Percentiles rank a stretch among this genome's conserved stretches.
Conservation (phyloP, 352 stramenopile species). For the Globisporangium abappressorium region DNA sequence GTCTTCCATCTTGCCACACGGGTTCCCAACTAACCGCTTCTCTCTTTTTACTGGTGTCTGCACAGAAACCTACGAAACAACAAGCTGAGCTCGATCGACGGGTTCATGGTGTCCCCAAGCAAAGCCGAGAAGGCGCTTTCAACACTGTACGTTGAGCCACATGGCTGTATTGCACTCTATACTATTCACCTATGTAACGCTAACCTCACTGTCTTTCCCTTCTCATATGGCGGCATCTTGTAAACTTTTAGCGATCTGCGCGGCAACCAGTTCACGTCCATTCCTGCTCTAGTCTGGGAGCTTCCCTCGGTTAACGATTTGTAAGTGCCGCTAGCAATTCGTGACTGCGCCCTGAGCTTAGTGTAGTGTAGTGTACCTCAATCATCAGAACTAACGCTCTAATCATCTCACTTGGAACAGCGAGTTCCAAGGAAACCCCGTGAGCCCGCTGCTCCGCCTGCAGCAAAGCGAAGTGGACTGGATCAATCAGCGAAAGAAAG, state of each 20-base stretch:
- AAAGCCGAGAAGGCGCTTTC: background rate
- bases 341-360: background rate
- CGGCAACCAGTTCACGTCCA: slow-evolving; percentile 7
- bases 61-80: slow-evolving; percentile 10
- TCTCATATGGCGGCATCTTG: background rate
- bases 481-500: background rate
- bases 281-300: slow-evolving; percentile 8
- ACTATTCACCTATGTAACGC: background rate
- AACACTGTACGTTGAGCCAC: slow-evolving; percentile 1
- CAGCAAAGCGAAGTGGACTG: background rate
- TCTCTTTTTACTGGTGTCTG: background rate
- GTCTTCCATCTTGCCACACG: background rate
- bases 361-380: background rate
- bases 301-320: slow-evolving; percentile 7
- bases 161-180: background rate
- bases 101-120: background rate
- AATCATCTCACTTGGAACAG: background rate
- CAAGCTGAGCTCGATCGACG: slow-evolving; percentile 5
- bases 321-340: background rate
- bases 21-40: background rate
- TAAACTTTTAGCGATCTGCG: background rate
- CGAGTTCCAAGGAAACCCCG: slow-evolving; percentile 10
- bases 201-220: background rate
- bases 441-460: background rate
- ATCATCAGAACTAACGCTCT: background rate